Conservation (phyloP, 140 eudicot species). For the Bidens hawaiensis region DNA sequence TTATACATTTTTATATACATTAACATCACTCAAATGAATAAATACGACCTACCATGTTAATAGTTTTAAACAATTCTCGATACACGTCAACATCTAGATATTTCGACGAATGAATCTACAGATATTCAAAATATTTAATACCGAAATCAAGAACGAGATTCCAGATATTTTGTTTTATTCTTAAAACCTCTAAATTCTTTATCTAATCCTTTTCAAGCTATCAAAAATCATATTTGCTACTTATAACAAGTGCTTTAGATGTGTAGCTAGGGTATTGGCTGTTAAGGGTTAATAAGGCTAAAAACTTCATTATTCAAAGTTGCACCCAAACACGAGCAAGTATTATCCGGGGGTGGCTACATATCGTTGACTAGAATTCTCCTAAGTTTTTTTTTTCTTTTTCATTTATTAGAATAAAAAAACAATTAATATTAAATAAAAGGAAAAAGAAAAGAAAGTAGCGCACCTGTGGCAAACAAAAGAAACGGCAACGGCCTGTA, state of each 20-base stretch:
- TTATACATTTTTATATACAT: too few relatives aligned
- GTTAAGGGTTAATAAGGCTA: too few relatives aligned
- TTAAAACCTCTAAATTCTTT: too few relatives aligned
- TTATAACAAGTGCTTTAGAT: too few relatives aligned
- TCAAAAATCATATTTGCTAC: background rate
- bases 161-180: background rate
- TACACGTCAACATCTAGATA: too few relatives aligned
- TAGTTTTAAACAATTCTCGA: too few relatives aligned
- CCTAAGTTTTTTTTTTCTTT: background rate
- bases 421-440: background rate
- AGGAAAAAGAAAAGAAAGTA: background rate
- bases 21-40: too few relatives aligned
- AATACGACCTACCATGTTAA: too few relatives aligned
- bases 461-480: slow-evolving; percentile 8
- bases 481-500: slow-evolving; percentile 37
- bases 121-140: background rate
- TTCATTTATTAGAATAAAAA: background rate
- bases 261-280: too few relatives aligned
- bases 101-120: background rate
- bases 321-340: background rate
- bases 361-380: slow-evolving; percentile 7
- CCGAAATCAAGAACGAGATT: background rate
- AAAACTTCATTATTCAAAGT: background rate
- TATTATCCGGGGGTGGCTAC: background rate
- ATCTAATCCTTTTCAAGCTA: background rate